These are phyloP conservation scores for Xylaria sp. DNA, from an alignment of 2,329 filamentous ascomycete genomes.

Conservation along the genomic window DNA sequence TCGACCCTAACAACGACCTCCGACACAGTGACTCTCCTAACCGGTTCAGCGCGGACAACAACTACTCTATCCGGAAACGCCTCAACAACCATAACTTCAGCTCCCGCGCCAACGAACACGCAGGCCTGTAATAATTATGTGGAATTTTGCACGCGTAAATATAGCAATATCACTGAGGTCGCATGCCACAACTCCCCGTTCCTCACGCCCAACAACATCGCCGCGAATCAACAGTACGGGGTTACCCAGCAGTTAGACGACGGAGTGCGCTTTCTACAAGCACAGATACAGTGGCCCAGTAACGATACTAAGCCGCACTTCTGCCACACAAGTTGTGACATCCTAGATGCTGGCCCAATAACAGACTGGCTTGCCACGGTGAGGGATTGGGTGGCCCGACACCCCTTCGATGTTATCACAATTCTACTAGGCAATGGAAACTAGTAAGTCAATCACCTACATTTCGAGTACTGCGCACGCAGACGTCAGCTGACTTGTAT, in stretches of 20 bases:
- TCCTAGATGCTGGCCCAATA: conserved; percentile 84
- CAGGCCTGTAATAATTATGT: conserved; percentile 82
- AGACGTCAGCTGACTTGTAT: conserved; percentile 20
- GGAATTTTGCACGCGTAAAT: conserved; percentile 80
- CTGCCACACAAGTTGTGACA: conserved; percentile 85
- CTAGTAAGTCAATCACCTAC: conserved; percentile 54
- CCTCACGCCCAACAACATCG: conserved; percentile 73
- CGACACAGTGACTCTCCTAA: conserved; percentile 54
- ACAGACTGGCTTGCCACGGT: conserved; percentile 77
- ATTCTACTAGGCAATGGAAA: conserved; percentile 87
- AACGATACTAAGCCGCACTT: conserved; percentile 70
- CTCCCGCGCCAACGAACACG: conserved; percentile 70
- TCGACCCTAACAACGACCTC: conserved; percentile 31
- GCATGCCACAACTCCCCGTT: conserved; percentile 87
- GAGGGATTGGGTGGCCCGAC: conserved; percentile 74
- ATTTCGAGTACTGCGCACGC: neutral
- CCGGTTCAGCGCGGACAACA: conserved; percentile 58
- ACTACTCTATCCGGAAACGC: conserved; percentile 56
- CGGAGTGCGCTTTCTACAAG: conserved; percentile 73
- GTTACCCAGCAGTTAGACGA: conserved; percentile 81
- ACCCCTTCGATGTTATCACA: conserved; percentile 89
- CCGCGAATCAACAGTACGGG: conserved; percentile 76
- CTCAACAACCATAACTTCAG: conserved; percentile 56
- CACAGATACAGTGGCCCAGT: conserved; percentile 68
- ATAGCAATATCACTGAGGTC: conserved; percentile 83